Conservation (phyloP, 2,329 filamentous ascomycete species). For the Byssothecium circinans region DNA sequence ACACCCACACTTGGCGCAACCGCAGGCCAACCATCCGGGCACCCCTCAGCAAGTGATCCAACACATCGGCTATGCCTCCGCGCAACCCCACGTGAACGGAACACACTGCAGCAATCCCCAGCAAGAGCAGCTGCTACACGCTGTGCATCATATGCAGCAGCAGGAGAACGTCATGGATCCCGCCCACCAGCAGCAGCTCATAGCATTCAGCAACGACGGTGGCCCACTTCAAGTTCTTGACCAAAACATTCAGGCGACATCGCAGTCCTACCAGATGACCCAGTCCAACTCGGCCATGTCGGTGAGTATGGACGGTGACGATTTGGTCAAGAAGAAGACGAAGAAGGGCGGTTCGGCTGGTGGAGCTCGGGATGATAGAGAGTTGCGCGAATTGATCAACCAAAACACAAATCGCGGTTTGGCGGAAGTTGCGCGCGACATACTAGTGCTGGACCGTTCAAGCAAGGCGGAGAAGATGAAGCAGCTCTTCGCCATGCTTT, state of each 20-base stretch:
- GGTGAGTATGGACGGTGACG: neutral
- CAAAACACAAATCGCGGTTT: constrained; percentile 68
- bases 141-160: constrained; percentile 40
- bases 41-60: constrained; percentile 23
- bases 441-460: constrained; percentile 77
- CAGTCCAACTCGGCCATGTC: neutral
- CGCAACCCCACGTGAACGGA: neutral
- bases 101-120: constrained; percentile 18
- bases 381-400: constrained; percentile 75
- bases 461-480: constrained; percentile 81
- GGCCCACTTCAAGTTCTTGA: constrained; percentile 32
- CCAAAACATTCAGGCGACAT: constrained; percentile 7
- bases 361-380: constrained; percentile 77
- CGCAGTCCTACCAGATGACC: constrained; percentile 8
- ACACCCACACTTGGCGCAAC: constrained; percentile 20
- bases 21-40: constrained; percentile 16
- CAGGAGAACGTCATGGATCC: constrained; percentile 40
- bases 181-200: constrained; percentile 39
- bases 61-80: constrained; percentile 8
- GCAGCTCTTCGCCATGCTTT: constrained; percentile 86
- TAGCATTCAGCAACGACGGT: constrained; percentile 27
- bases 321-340: constrained; percentile 49
- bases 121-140: constrained; percentile 38
- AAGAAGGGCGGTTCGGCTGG: constrained; percentile 64
- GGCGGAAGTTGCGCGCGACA: constrained; percentile 72